Conservation (phyloP, 75 land plant genomes). For the Adiantum capillusveneris region DNA sequence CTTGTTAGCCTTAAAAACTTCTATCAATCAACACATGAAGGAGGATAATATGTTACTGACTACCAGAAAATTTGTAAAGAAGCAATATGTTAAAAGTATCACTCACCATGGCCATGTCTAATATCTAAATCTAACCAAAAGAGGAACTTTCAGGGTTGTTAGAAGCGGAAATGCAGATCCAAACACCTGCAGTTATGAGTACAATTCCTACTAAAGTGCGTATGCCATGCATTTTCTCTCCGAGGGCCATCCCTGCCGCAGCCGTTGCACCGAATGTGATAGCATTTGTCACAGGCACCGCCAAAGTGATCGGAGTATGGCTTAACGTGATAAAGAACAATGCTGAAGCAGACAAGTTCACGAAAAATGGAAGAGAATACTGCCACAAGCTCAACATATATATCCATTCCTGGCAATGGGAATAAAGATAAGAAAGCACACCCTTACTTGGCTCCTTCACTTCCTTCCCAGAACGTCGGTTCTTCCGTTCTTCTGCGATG, state of each 20-base stretch:
- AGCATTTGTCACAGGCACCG: slow-evolving; percentile 96
- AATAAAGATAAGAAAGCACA: neutral
- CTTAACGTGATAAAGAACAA: slow-evolving; percentile 61
- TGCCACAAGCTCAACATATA: slow-evolving; percentile 66
- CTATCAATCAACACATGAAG: no score
- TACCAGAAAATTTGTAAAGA: no score
- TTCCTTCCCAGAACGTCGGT: neutral
- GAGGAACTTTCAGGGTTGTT: no score
- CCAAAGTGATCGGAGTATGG: slow-evolving; percentile 69
- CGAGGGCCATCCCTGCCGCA: slow-evolving; percentile 49
- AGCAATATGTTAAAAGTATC: no score
- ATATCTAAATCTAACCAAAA: no score
- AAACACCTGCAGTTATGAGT: neutral
- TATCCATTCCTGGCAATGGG: slow-evolving; percentile 37
- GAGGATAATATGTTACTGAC: no score
- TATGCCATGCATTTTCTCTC: slow-evolving; percentile 34
- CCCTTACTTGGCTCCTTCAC: neutral
- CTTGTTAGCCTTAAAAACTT: no score
- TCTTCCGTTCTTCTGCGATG: slow-evolving; percentile 35
- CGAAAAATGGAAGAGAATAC: slow-evolving; percentile 76
- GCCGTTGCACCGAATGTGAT: slow-evolving; percentile 92
- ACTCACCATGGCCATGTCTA: no score
- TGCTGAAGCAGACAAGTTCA: slow-evolving; percentile 82
- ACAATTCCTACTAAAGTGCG: neutral
- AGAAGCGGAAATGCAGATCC: no score